These are phyloP conservation scores for Macroventuria anomochaeta DNA, from an alignment of 2,329 filamentous ascomycete species.

Conservation along the genomic window DNA sequence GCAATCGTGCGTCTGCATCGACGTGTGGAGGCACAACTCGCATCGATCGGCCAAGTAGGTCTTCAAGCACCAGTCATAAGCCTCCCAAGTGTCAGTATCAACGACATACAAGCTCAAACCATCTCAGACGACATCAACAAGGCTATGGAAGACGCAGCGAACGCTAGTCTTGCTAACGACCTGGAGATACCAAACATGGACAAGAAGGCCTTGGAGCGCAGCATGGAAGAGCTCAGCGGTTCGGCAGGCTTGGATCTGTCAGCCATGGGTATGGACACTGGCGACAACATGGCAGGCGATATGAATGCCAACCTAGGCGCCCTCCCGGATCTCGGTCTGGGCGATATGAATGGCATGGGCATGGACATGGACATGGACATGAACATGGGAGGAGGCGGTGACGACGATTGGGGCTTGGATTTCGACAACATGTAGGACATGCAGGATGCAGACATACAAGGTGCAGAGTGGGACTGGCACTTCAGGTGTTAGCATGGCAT, in stretches of 20 bases:
- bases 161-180: constrained; percentile 41
- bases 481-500: too few relatives aligned
- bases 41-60: constrained; percentile 29
- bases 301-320: constrained; percentile 34
- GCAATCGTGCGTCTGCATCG: constrained; percentile 68
- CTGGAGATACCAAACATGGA: constrained; percentile 39
- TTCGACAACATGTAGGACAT: constrained; percentile 48
- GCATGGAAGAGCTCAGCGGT: constrained; percentile 39
- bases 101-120: constrained; percentile 34
- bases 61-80: constrained; percentile 37
- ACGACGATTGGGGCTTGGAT: constrained; percentile 52
- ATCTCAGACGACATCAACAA: constrained; percentile 43
- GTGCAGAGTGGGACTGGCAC: too few relatives aligned
- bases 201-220: constrained; percentile 43
- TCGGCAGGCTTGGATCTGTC: constrained; percentile 39
- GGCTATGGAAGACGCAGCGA: constrained; percentile 47
- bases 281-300: constrained; percentile 26
- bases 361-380: constrained; percentile 38
- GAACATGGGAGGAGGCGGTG: constrained; percentile 37
- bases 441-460: neutral
- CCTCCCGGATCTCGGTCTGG: constrained; percentile 39
- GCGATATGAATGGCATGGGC: constrained; percentile 39
- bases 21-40: constrained; percentile 69
- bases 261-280: constrained; percentile 39
- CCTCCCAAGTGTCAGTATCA: constrained; percentile 38